Conservation (phyloP, 345 rosid genomes). For the Eucalyptus cloeziana region DNA sequence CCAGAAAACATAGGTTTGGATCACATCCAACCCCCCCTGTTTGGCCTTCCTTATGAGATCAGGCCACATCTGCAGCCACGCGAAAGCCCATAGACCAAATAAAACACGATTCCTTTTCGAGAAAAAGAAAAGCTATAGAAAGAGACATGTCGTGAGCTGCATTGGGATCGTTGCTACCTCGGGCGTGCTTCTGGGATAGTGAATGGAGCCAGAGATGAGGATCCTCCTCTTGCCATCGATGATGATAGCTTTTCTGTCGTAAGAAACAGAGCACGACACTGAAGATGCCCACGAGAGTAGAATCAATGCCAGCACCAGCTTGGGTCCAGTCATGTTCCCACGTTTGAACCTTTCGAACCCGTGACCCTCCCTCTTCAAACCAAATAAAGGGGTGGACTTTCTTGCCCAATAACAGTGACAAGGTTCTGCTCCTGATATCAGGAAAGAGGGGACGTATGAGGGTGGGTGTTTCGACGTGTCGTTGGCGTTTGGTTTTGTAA, state of each 20-base stretch:
- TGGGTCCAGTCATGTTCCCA: neutral
- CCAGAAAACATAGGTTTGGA: conserved; percentile 41
- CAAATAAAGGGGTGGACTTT: neutral
- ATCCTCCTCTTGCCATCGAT: conserved; percentile 73
- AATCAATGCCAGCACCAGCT: neutral
- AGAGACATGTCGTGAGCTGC: neutral
- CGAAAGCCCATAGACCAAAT: neutral
- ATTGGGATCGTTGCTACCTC: neutral
- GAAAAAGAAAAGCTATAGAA: neutral
- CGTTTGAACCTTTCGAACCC: neutral
- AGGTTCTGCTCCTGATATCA: neutral
- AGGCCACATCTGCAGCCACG: conserved; percentile 7
- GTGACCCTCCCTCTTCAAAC: neutral
- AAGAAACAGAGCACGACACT: conserved; percentile 1
- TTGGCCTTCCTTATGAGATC: conserved; percentile 7
- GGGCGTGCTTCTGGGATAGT: conserved; percentile 95
- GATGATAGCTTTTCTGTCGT: conserved; percentile 38
- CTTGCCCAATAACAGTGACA: neutral
- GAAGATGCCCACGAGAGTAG: neutral
- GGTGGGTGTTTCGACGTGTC: neutral
- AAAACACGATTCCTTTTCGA: neutral
- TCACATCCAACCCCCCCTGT: conserved; percentile 30
- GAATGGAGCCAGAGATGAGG: conserved; percentile 91
- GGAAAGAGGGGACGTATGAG: neutral
- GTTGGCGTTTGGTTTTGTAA: neutral